Conservation (phyloP, 345 rosid genomes). For the Brassica napus region Da-Ae NC_063440.1:23535001-23535500, state of each 20-base stretch:
- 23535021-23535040: background rate
- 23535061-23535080: background rate
- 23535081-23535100: background rate
- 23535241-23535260: background rate
- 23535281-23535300: background rate
- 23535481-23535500: background rate
- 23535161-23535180: background rate
- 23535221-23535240: background rate
- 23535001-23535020: background rate
- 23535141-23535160: background rate
- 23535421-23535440: background rate
- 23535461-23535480: background rate
- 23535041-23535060: background rate
- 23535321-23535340: background rate
- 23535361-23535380: background rate
- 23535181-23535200: background rate
- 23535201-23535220: background rate
- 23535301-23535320: background rate
- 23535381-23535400: background rate
- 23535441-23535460: background rate
- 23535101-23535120: background rate
- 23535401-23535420: background rate
- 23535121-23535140: background rate
- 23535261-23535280: background rate
- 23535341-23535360: background rate